Conservation (phyloP, 2,329 filamentous ascomycete species). For the Metarhizium brunneum region DNA sequence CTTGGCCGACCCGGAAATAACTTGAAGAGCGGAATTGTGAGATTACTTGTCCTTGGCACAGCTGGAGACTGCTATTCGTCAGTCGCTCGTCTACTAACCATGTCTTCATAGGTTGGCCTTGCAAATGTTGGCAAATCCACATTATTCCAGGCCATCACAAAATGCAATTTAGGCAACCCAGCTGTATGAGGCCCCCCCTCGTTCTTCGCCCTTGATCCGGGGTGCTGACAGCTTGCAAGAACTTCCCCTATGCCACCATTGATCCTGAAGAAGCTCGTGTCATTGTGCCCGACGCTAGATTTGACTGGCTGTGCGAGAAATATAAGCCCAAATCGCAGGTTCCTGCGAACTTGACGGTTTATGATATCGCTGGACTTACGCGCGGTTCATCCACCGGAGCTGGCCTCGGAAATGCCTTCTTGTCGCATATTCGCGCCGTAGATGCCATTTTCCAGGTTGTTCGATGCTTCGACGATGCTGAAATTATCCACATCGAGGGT, state of each 20-base stretch:
- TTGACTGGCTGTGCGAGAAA: constrained; percentile 90
- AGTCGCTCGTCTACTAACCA: constrained; percentile 3
- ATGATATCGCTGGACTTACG: constrained; percentile 96
- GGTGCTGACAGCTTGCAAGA: constrained; percentile 46
- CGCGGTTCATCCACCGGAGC: constrained; percentile 94
- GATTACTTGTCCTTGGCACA: constrained; percentile 16
- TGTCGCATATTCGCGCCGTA: constrained; percentile 96
- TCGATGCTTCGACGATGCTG: constrained; percentile 94
- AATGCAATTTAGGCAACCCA: constrained; percentile 93
- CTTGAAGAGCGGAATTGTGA: constrained; percentile 97
- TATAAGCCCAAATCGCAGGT: constrained; percentile 97
- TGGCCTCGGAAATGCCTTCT: constrained; percentile 93
- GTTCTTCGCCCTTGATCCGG: constrained; percentile 24
- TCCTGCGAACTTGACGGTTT: constrained; percentile 96
- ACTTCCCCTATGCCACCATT: constrained; percentile 98
- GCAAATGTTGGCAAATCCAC: constrained; percentile 99
- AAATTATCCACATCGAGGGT: constrained; percentile 99
- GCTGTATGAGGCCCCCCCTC: constrained; percentile 53
- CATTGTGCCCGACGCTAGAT: constrained; percentile 91
- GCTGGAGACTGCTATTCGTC: not conserved
- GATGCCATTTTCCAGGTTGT: constrained; percentile 98
- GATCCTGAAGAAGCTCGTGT: constrained; percentile 97
- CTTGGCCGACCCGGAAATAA: constrained; percentile 95
- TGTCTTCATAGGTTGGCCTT: constrained; percentile 67
- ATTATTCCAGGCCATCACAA: constrained; percentile 98